Base-by-base conservation (phyloP, 805 yeast genomes). In the Starmera dryadoides region DNA sequence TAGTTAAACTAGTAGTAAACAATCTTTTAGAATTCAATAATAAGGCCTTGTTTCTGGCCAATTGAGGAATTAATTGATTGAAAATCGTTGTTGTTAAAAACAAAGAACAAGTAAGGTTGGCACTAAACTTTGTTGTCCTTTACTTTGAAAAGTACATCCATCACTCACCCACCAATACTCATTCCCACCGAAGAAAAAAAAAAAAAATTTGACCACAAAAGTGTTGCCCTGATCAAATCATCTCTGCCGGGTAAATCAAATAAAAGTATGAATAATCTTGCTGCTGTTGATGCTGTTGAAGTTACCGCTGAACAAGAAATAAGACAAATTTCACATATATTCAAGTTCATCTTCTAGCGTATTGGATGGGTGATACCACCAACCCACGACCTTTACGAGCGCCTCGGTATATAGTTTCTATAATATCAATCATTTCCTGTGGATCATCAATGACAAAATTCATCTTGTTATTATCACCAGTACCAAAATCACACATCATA, bases 401-500 rank as follows among this genome's bases (percentile, higher is more conserved):
- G 0, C 96, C 97, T 45, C 96, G 63, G 59, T 83, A 93, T 1
- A 91, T 77, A 0, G 89, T 81, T 54, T 93, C 98, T 10, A 93
- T 64, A 23, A 93, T 83, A 59, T 91, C 98, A 17, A 93, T 84
- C 69, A 93, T 62, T 49, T 88, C 97, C 58, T 91, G 96, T 44
- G 82, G 80, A 56, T 86, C 86, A 32, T 76, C 79, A 18, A 83
- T 58, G 11, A 77, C 70, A 60, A 91, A 91, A 55, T 87, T 88
- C 66, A 93, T 66, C 68, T 93, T 91, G 68, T 93, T 93, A 62
- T 93, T 93, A 57, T 93, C 88, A 25, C 98, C 98, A 0, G 98
- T 93, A 2, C 98, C 98, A 60, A 89, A 88, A 66, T 93, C 98
- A 62, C 96, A 86, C 94, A 93, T 79, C 95, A 91, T 89, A 60